Conservation (phyloP, 139 green algal species). For the Trebouxia sp. region DNA sequence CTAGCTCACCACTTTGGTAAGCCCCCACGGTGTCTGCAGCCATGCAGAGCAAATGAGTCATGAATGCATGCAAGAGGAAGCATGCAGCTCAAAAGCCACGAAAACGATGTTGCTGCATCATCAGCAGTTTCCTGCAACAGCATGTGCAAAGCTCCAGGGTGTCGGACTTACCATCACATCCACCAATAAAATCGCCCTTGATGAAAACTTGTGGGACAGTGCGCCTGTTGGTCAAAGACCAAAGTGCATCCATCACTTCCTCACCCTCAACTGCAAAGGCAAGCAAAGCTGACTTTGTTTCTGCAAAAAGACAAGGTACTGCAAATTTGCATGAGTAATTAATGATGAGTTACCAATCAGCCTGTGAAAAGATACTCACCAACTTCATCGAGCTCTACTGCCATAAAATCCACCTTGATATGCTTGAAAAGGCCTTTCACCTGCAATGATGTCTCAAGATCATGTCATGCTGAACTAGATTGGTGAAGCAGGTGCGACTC, state of each 20-base stretch:
- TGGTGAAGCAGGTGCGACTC: background rate
- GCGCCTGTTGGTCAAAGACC: conserved; percentile 48
- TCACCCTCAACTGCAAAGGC: conserved; percentile 58
- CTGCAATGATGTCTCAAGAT: conserved; percentile 39
- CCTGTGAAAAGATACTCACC: conserved; percentile 28
- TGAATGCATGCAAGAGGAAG: too few relatives aligned
- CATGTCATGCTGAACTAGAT: background rate
- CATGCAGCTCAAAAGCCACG: too few relatives aligned
- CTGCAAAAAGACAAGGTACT: background rate
- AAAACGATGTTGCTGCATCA: too few relatives aligned
- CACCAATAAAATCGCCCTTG: conserved; percentile 66
- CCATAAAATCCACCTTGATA: conserved; percentile 56
- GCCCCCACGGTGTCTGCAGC: background rate
- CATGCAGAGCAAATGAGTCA: background rate
- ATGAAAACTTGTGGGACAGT: conserved; percentile 90
- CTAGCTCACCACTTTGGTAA: conserved; percentile 7
- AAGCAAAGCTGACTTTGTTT: background rate
- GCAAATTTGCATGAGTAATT: background rate
- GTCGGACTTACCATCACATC: conserved; percentile 70
- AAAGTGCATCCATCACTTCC: conserved; percentile 64
- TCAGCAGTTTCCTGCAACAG: too few relatives aligned
- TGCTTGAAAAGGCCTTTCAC: conserved; percentile 68
- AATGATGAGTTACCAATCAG: background rate
- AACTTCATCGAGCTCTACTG: conserved; percentile 69
- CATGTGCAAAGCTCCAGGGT: background rate